Conservation (phyloP, 2,329 filamentous ascomycete species). For the Trichoderma sp. region DNA sequence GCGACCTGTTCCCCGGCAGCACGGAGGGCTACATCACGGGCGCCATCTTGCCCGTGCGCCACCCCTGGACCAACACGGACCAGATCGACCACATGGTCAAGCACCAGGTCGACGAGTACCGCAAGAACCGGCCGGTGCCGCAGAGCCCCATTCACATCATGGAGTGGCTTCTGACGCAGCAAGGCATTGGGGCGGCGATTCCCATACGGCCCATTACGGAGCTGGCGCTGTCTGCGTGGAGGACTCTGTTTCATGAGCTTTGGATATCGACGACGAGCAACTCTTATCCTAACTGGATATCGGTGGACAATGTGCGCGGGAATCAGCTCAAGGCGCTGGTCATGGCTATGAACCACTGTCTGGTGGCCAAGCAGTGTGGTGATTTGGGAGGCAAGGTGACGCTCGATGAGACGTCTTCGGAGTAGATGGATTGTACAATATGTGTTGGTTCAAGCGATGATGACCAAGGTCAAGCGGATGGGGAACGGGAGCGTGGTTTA, state of each 20-base stretch:
- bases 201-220: conserved; percentile 24
- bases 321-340: conserved; percentile 34
- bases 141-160: conserved; percentile 31
- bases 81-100: conserved; percentile 24
- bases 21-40: conserved; percentile 37
- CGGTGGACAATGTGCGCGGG: conserved; percentile 37
- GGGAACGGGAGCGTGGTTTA: too few relatives aligned
- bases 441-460: too few relatives aligned
- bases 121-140: conserved; percentile 26
- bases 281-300: conserved; percentile 42
- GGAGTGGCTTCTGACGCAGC: conserved; percentile 37
- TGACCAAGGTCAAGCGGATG: too few relatives aligned
- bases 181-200: conserved; percentile 12
- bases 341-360: conserved; percentile 39
- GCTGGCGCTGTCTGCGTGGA: conserved; percentile 32
- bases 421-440: too few relatives aligned
- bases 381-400: conserved; percentile 32
- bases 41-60: conserved; percentile 34
- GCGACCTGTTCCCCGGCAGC: conserved; percentile 34
- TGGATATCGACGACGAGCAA: conserved; percentile 34
- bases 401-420: too few relatives aligned
- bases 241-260: conserved; percentile 32
- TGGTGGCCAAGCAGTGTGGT: conserved; percentile 37
- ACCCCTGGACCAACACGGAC: conserved; percentile 35
- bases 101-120: conserved; percentile 34